Base-by-base conservation (phyloP, 768 basidiomycete genomes). In the Serpula lacrymans region DNA sequence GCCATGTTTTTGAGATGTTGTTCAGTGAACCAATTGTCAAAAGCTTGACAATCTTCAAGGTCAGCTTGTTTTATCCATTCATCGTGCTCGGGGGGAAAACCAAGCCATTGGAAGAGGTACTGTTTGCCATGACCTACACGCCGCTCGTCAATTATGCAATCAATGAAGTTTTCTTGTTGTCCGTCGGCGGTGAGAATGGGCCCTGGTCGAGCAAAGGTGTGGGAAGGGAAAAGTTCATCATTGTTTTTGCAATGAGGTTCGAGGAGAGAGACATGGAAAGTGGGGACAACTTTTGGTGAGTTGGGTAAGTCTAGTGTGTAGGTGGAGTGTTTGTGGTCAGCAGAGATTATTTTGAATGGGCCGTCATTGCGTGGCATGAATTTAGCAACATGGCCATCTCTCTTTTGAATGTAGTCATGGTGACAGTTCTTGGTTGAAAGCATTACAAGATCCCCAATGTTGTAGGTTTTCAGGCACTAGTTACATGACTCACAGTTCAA, bases 51-150 rank as follows among this genome's bases (percentile, higher is more conserved):
- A 5, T 64, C 46, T 4, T 50, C 46, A 0, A 67, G 29, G 24
- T 56, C 50, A 0, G 25, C 8, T 3, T 53, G 44, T 0, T 56
- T 43, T 0, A 63, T 40, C 62, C 62, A 69, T 2, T 24, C 17
- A 27, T 69, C 57, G n/a, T 56, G 39, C 21, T 61, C 55, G 0
- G 49, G 37, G 1, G 58, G 54, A 37, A 60, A 61, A 5, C 45
- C 45, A 23, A 13, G 13, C 41, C 41, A 46, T 11, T 33, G 31
- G 12, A 46, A 31, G 24, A 36, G 40, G 33, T 42, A 46, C 37
- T 42, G 41, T 6, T 21, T 9, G 9, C 40, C 40, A 12, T 21
- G 16, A n/a, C 40, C 41, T 5, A 32, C 13, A 3, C 12, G 7
- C 16, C 35, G 34, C 18, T 43, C 42, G 29, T 47, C 46, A 9